Evolutionary conservation across 352 stramenopile genomes (phyloP), one percentile per base, ranked within the genome.

Genomic region (Phytophthora sp.): DNA sequence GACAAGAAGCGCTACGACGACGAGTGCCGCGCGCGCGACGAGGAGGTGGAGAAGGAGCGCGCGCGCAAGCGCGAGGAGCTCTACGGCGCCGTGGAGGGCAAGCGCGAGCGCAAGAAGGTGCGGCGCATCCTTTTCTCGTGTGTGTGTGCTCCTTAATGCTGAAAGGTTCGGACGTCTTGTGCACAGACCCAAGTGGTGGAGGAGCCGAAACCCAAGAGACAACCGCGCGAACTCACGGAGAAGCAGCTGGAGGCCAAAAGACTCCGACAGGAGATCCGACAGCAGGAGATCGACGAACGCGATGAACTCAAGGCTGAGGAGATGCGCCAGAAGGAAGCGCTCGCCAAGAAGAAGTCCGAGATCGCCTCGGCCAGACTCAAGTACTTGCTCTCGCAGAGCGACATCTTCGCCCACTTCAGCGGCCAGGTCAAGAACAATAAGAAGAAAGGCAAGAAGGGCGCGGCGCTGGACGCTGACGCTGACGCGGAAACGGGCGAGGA

Each of bases 331-430:
- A 96, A 94, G 46, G 85, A 92, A 9, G 83, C 84, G 9, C 71
- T 96, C 1, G 79, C 82, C 2, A 59, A 88, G 53, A 94, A 93
- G 20, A 87, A 89, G 44, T 91, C 85, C 10, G 79, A 91, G 2
- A 91, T 91, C 17, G 87, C 87, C 23, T 90, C 87, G 10, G 87
- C 85, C 35, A 71, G 87, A 54, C 80, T 99, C 39, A 78, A 98
- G 58, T 99, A 98, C 72, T 63, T 99, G 39, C 84, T 99, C 24
- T 91, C 85, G 0, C 97, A 99, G 71, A 98, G 91, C 30, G 97
- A 99, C 56, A 97, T 99, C 11, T 99, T 99, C 76, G 92, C 94
- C 31, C 96, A 99, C 63, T 99, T 99, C 72, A 88, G 97, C 51
- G 94, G 94, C 15, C 92, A 96, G 71, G 82, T 89, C 24, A 82